Conservation (phyloP, 2,329 filamentous ascomycete species). For the Fusarium robinianum region DNA sequence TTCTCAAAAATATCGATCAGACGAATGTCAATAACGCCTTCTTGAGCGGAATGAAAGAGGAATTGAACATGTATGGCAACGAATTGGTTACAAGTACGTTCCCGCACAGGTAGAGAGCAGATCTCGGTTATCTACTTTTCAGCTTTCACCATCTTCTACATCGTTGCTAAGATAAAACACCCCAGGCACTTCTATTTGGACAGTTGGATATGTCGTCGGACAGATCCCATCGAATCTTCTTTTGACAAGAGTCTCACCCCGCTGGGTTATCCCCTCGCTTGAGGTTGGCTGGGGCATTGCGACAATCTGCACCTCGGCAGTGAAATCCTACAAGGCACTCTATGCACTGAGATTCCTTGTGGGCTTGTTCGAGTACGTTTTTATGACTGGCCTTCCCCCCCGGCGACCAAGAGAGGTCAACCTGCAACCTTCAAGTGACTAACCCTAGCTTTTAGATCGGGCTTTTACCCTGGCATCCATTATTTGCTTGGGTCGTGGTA, state of each 20-base stretch:
- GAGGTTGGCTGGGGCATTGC: conserved; percentile 25
- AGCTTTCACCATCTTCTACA: fast-evolving
- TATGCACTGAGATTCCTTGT: conserved; percentile 21
- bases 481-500: conserved; percentile 34
- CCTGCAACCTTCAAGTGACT: no score
- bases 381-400: no score
- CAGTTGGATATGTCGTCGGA: conserved; percentile 23
- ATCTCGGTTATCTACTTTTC: background rate
- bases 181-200: conserved; percentile 23
- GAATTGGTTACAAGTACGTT: conserved; percentile 30
- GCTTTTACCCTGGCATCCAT: conserved; percentile 25
- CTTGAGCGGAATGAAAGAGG: conserved; percentile 31
- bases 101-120: no score
- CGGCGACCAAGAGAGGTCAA: no score
- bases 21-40: conserved; percentile 48
- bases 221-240: conserved; percentile 23
- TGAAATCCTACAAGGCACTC: conserved; percentile 15
- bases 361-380: conserved; percentile 27
- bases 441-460: conserved; percentile 4
- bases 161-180: background rate
- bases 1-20: conserved; percentile 46
- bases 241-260: conserved; percentile 21
- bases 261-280: conserved; percentile 25
- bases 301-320: conserved; percentile 19
- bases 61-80: conserved; percentile 26